Conservation (phyloP, 1,284 basidiomycete genomes). For the Cystobasidium pallidum region DNA sequence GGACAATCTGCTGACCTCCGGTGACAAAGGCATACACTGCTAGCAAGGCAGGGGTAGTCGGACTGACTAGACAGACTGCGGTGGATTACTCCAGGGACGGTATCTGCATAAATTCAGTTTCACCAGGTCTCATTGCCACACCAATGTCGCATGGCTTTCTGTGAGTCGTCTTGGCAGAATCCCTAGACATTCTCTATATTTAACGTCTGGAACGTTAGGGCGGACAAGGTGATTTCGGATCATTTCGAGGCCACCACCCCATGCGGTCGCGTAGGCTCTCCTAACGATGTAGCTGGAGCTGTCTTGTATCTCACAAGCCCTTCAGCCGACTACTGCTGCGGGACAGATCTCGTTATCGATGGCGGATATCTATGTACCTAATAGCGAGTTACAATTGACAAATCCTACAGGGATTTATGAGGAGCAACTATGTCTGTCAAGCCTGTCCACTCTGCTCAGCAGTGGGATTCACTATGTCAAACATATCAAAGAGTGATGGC, state of each 20-base stretch:
- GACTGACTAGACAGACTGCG: conserved; percentile 29
- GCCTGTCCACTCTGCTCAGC: background rate
- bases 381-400: background rate
- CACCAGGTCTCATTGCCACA: conserved; percentile 26
- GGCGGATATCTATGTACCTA: conserved; percentile 43
- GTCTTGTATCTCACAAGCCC: conserved; percentile 42
- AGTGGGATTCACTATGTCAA: conserved; percentile 4
- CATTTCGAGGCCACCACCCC: conserved; percentile 44
- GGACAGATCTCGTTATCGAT: conserved; percentile 44
- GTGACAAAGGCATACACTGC: conserved; percentile 37
- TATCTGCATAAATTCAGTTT: conserved; percentile 45
- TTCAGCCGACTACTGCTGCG: conserved; percentile 44
- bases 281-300: conserved; percentile 42
- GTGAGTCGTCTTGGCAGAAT: background rate
- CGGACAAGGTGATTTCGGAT: conserved; percentile 39
- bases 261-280: conserved; percentile 43
- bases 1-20: background rate
- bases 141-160: conserved; percentile 3
- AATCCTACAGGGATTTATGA: background rate
- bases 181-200: background rate
- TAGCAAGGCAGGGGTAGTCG: conserved; percentile 44
- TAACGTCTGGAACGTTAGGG: background rate
- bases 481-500: conserved; percentile 32
- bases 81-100: conserved; percentile 46
- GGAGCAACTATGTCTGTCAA: background rate